Evolutionary conservation across 495 filamentous ascomycete species (phyloP), one percentile per base, ranked within the genome.

Genomic region (Lepidopterella palustris): DNA sequence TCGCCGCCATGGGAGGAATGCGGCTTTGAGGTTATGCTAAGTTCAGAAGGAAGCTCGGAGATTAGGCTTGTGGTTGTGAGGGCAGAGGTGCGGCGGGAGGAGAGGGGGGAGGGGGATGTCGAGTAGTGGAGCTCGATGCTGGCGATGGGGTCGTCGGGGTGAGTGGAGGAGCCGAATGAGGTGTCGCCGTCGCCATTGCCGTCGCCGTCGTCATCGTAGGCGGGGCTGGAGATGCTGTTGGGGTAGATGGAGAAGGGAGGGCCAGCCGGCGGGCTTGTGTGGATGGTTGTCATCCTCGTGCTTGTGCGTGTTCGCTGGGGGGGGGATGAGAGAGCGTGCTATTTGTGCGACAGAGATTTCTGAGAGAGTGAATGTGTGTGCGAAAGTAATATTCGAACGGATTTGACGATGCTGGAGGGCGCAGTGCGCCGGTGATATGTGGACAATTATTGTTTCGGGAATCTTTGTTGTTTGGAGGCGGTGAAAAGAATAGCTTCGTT

Each of bases 11-110:
- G n/a, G n/a, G n/a, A n/a, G n/a, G n/a, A n/a, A n/a, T n/a, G n/a
- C 1, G 57, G 60, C 23, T 59, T 61, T n/a, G 61, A 66, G 18
- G 60, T 21, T 28, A 69, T 49, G 6, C 63, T 66, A 25, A 64
- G 40, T 28, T 62, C 61, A 23, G 63, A 69, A 20, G 66, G 62
- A 3, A 68, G 48, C 0, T 55, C 55, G 8, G 66, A 69, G 35
- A 66, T 63, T 35, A 62, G 52, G 49, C 53, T 58, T 6, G 63
- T 50, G 0, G 55, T 48, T 20, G 65, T 68, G 20, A 68, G n/a
- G n/a, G 40, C 65, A 15, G 65, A 68, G 9, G 57, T 57, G 32
- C 66, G 66, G 24, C 66, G 66, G 11, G 31, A 39, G 51, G 10
- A 1, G 1, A 25, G 31, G 15, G 51, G 31, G 26, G 51, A 4